These are phyloP conservation scores for Raphidocelis subcapitata DNA, from an alignment of 139 green algal species.

Conservation along the genomic window DNA sequence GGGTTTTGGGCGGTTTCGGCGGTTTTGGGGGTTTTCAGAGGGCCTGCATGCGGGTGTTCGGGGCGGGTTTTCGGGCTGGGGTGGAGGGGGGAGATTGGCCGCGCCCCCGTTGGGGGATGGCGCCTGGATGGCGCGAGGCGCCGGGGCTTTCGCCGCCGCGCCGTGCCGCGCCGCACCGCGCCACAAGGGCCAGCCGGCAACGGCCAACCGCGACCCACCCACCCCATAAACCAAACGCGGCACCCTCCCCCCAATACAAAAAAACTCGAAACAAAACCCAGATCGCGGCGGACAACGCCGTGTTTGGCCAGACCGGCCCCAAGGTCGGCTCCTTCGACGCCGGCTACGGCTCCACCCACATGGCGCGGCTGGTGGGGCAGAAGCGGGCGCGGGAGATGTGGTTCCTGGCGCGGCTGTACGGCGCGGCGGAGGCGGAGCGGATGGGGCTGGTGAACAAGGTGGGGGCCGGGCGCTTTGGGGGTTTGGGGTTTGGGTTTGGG, in stretches of 20 bases:
- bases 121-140: too few relatives aligned
- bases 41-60: too few relatives aligned
- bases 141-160: too few relatives aligned
- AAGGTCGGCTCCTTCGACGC: constrained; percentile 98
- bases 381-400: constrained; percentile 98
- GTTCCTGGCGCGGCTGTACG: constrained; percentile 94
- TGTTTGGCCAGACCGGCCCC: constrained; percentile 98
- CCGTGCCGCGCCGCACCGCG: too few relatives aligned
- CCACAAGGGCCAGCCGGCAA: too few relatives aligned
- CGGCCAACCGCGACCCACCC: too few relatives aligned
- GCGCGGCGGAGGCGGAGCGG: constrained; percentile 78
- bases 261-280: too few relatives aligned
- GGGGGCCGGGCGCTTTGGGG: not conserved
- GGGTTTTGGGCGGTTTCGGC: not conserved
- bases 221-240: too few relatives aligned
- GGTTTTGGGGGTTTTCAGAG: too few relatives aligned
- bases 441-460: constrained; percentile 98
- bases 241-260: not conserved
- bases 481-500: not conserved
- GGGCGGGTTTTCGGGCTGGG: too few relatives aligned
- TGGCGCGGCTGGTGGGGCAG: constrained; percentile 91
- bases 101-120: too few relatives aligned
- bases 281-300: constrained; percentile 96
- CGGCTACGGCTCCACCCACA: constrained; percentile 93
- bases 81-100: too few relatives aligned